Percentiles rank a stretch among this genome's conserved stretches.
These are phyloP conservation scores for Lactarius sanguifluus DNA, from an alignment of 768 basidiomycete species.

Conservation along the genomic window DNA sequence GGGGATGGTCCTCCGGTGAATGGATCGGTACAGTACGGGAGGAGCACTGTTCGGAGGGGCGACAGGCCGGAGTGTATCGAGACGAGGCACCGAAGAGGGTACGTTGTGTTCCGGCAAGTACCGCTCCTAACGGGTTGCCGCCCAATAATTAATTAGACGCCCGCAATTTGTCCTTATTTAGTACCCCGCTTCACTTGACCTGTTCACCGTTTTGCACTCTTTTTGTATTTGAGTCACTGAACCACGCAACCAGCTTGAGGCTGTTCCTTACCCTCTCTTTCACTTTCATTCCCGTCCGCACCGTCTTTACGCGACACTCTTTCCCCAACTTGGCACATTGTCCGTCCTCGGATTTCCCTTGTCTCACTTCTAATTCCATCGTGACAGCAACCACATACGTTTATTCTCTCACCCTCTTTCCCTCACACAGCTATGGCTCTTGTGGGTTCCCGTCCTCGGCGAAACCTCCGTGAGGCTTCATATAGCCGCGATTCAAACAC, in stretches of 20 bases:
- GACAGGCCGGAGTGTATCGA: neutral
- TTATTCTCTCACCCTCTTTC: neutral
- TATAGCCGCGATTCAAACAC: constrained; percentile 51
- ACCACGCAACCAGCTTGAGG: neutral
- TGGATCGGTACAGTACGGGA: neutral
- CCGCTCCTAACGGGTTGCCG: neutral
- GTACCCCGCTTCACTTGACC: neutral
- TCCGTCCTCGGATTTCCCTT: neutral
- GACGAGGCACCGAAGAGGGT: neutral
- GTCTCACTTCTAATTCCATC: neutral
- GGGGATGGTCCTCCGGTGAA: neutral
- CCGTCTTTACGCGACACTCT: neutral
- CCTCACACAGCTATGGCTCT: neutral
- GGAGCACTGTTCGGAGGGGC: too few relatives aligned
- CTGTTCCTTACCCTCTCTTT: neutral
- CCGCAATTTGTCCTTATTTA: neutral
- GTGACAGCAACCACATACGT: neutral
- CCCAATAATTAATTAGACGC: neutral
- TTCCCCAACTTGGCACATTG: neutral
- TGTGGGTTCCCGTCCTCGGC: constrained; percentile 15
- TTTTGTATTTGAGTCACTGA: neutral
- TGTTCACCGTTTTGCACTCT: neutral
- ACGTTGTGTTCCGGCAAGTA: neutral
- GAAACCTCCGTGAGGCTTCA: constrained; percentile 1
- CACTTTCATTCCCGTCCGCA: neutral